Evolutionary conservation across 2,329 filamentous ascomycete genomes (phyloP).

Genomic region (Sporothrix protearum): DNA sequence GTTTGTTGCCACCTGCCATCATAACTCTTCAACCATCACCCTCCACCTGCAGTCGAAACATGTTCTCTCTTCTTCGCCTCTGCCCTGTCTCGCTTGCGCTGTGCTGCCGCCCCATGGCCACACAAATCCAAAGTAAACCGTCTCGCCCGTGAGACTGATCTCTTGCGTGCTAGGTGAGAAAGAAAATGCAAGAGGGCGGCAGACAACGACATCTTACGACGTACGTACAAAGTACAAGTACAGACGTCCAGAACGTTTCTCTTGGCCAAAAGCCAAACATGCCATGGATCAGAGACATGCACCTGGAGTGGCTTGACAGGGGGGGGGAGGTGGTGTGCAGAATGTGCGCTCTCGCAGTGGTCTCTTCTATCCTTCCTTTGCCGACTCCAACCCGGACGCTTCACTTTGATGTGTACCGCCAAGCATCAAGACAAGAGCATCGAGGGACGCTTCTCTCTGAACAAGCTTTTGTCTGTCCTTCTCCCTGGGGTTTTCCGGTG

Average conservation of each 20-base stretch:
- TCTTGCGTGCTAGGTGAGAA: slow-evolving; percentile 4
- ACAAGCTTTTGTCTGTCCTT: not conserved
- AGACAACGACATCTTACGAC: not conserved
- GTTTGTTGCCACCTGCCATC: too few species aligned
- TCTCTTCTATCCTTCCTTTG: not conserved
- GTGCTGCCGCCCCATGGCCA: too few species aligned
- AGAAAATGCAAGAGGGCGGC: not conserved
- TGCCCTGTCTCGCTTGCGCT: not conserved
- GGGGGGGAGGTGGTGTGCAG: not conserved
- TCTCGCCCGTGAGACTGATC: not conserved
- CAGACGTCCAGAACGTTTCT: not conserved
- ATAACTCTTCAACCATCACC: too few species aligned
- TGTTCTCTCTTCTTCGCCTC: not conserved
- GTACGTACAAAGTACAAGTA: too few species aligned
- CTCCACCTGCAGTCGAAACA: not conserved
- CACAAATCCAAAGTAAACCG: not conserved
- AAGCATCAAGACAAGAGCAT: not conserved
- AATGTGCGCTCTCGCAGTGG: not conserved
- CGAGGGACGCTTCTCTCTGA: not conserved
- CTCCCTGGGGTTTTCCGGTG: too few species aligned
- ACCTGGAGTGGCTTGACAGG: not conserved
- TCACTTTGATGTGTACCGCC: not conserved
- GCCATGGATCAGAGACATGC: not conserved
- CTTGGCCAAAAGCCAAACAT: not conserved
- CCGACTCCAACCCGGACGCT: not conserved